Base-by-base conservation (phyloP, 495 filamentous ascomycete genomes). In the Cenococcum geophilum region DNA sequence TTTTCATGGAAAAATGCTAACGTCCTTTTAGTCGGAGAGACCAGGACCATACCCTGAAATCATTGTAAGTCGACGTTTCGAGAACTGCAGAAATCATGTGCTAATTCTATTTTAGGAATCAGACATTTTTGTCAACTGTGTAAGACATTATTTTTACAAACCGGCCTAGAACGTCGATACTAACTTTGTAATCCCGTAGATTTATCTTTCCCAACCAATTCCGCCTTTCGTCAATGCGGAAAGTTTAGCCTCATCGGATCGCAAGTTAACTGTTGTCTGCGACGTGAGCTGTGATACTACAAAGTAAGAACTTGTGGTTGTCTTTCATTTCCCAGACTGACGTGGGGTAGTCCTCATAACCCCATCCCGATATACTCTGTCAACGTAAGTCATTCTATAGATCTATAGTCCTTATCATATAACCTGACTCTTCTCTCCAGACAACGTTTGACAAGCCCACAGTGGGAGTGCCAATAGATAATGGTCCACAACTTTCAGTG, bases 41-140 rank as follows among this genome's bases (percentile, higher is more conserved):
- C 75, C 88, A 32, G 92, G 92, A 14, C 92, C 92, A 23, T 97
- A 95, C 79, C 73, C 79, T 66, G 92, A 97, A 76, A 93, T 97
- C 71, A 77, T 87, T 25, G 49, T 52, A 52, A 52, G 49, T 20
- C 11, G 14, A 10, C 40, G 11, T 10, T 45, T 2, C 4, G 14
- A 14, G 18, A 18, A 18, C 4, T 14, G 40, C 18, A 10, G 4
- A 45, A 16, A 10, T 10, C 1, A 32, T 18, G 40, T 16, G 40
- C 40, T 45, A 14, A 45, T 45, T 45, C 1, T 18, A 10, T 16
- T 14, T 18, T 18, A 45, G 40, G 40, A 45, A 14, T 45, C 40
- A 22, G 25, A 52, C 25, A 52, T 95, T 67, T 93, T 95, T 72
- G 60, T 69, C 43, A 69, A 69, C 57, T 65, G 63, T 59, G 49